A percentile compares a stretch with the other conserved stretches of the same genome.
These are phyloP conservation scores for Coemansia sp. DNA, from an alignment of 192 early-diverging fungal species.

Conservation along the genomic window DNA sequence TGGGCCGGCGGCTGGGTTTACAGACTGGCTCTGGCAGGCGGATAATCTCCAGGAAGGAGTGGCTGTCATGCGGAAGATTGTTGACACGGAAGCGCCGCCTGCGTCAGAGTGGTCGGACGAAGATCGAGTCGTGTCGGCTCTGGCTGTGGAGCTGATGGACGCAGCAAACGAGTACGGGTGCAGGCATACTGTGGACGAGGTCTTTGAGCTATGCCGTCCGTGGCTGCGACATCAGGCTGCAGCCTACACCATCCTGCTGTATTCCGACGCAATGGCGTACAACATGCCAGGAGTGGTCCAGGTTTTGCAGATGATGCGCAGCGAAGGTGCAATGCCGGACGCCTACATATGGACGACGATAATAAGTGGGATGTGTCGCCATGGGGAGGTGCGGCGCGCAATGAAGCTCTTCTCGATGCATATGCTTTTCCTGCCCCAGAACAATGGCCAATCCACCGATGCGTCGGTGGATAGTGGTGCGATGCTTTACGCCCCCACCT, in stretches of 20 bases:
- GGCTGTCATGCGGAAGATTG: neutral
- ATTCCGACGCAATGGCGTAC: neutral
- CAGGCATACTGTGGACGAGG: neutral
- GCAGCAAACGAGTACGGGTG: neutral
- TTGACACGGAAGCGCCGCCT: neutral
- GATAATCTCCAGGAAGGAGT: slow-evolving; percentile 1
- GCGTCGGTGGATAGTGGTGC: neutral
- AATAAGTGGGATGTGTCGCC: slow-evolving; percentile 15
- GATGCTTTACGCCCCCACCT: neutral
- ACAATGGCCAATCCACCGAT: too few relatives aligned
- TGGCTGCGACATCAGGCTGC: neutral
- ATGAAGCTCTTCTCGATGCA: slow-evolving; percentile 29
- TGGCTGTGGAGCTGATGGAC: slow-evolving; percentile 19
- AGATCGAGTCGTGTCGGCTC: neutral
- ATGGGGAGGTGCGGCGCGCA: slow-evolving; percentile 2
- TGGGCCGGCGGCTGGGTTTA: slow-evolving; percentile 1
- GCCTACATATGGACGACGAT: slow-evolving; percentile 22
- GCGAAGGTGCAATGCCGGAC: slow-evolving; percentile 7
- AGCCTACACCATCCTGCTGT: slow-evolving; percentile 22
- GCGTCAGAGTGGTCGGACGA: neutral
- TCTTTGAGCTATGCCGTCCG: slow-evolving; percentile 6
- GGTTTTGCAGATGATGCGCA: slow-evolving; percentile 10
- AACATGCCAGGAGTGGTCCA: neutral
- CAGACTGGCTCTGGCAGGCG: slow-evolving; percentile 9
- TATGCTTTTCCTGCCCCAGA: slow-evolving; percentile 18